Evolutionary conservation across 2,329 filamentous ascomycete species (phyloP).

Genomic region (Biscogniauxia mediterranea): DNA sequence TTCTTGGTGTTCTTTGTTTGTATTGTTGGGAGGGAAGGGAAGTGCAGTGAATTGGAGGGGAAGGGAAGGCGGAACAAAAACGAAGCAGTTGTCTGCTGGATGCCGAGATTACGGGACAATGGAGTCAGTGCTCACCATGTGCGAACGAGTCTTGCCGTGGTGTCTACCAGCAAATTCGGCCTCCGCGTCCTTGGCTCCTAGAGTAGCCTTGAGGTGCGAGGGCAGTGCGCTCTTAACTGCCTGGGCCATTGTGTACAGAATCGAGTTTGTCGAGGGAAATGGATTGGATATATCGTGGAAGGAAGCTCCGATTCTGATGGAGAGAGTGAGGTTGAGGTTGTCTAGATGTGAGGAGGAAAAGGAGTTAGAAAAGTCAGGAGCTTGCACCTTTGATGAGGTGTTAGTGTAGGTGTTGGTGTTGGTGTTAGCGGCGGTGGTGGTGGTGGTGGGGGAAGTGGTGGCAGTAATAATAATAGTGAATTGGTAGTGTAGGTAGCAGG

Average conservation of each 20-base stretch:
- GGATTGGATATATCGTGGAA: background rate
- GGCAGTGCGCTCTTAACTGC: slow-evolving; percentile 74
- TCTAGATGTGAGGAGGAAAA: background rate
- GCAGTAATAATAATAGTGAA: background rate
- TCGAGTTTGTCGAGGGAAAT: slow-evolving; percentile 11
- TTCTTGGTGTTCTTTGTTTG: background rate
- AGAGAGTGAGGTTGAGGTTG: background rate
- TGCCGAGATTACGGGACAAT: background rate
- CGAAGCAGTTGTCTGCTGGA: background rate
- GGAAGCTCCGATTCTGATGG: background rate
- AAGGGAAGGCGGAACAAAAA: slow-evolving; percentile 4
- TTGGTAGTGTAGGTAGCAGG: background rate
- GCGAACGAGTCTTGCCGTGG: slow-evolving; percentile 81
- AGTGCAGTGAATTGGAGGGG: too few relatives aligned
- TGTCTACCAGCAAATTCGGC: slow-evolving; percentile 61
- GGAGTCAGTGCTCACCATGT: slow-evolving; percentile 65
- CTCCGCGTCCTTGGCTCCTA: slow-evolving; percentile 42
- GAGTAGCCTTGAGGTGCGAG: slow-evolving; percentile 73
- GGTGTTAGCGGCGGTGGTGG: background rate
- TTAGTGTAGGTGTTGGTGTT: background rate
- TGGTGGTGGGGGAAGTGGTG: slow-evolving; percentile 10
- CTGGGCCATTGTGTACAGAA: slow-evolving; percentile 57
- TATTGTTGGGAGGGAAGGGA: background rate
- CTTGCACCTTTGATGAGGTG: background rate
- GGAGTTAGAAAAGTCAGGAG: background rate